Base-by-base conservation (phyloP, 2,329 filamentous ascomycete genomes). In the Dryadomyces quercivorus region DNA sequence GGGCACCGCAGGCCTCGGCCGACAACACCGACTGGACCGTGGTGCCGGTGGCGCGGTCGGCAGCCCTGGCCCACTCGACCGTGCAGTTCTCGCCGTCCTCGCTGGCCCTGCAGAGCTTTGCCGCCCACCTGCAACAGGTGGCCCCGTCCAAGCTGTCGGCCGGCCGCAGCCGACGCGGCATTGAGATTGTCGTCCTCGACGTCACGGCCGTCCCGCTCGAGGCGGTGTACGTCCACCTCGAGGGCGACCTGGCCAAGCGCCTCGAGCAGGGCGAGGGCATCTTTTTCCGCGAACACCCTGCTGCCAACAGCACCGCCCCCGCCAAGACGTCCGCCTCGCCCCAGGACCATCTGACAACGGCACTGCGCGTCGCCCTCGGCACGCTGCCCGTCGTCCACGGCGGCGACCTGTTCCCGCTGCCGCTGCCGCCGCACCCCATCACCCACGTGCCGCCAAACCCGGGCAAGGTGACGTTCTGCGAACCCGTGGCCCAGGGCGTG, bases 401-500 rank as follows among this genome's bases (percentile, higher is more conserved):
- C 0, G 90, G 90, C 20, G 92, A 97, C 67, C 68, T 92, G 51
- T 84, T 86, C 58, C 78, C 80, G 10, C 72, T 98, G 44, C 87
- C 88, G 13, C 74, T 97, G 31, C 81, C 86, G 9, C 81, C 89
- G 2, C 90, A 96, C 68, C 86, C 90, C 13, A 85, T 95, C 59
- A 95, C 90, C 9, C 89, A 95, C 68, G 81, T 87, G 18, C 82
- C 88, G 22, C 81, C 89, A 15, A 88, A 88, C 45, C 89, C 91
- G 0, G 93, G 88, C 45, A 90, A 86, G 69, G 87, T 97, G 57
- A 83, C 88, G 50, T 81, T 94, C n/a, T 97, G 91, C 66, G 93
- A 98, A 66, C 93, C 93, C 9, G 90, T 97, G 16, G 82, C 88
- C 6, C 93, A 98, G 68, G 93, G 93, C 9, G 68, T 93, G 5